phyloP scores from a whole-genome alignment of 495 filamentous ascomycete genomes.

The Daldinia vernicosa region DNA sequence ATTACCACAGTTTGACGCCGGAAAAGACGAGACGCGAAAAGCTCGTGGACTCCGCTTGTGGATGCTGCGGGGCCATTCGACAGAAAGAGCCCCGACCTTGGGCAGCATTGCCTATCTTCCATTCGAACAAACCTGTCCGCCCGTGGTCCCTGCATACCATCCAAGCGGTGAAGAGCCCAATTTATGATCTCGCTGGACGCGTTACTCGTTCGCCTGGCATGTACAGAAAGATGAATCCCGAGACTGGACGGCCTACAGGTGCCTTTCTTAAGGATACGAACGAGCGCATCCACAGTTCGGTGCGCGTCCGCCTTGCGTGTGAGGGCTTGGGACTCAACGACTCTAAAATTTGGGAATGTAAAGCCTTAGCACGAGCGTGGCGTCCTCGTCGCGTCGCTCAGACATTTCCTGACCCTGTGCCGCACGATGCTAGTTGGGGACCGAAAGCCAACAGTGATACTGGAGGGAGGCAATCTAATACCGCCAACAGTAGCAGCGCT shows the following conservation, averaged over 20 bases:
- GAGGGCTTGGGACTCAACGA: constrained; percentile 68
- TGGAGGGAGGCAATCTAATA: constrained; percentile 17
- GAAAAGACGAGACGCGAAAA: constrained; percentile 30
- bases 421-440: constrained; percentile 49
- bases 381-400: constrained; percentile 43
- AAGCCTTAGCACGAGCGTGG: constrained; percentile 59
- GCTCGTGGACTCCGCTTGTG: constrained; percentile 9
- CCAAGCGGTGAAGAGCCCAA: constrained; percentile 53
- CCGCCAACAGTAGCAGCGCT: neutral
- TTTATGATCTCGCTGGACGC: constrained; percentile 63
- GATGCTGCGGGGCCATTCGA: neutral
- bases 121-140: constrained; percentile 59
- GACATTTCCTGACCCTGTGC: constrained; percentile 49
- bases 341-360: constrained; percentile 60
- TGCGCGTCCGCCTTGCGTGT: constrained; percentile 62
- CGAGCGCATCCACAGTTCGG: constrained; percentile 71
- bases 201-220: constrained; percentile 65
- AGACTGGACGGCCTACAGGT: constrained; percentile 52
- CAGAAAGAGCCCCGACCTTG: constrained; percentile 46
- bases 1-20: constrained; percentile 49
- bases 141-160: constrained; percentile 69
- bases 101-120: constrained; percentile 57
- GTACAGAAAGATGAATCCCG: constrained; percentile 64
- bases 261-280: constrained; percentile 65
- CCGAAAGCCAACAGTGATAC: constrained; percentile 14